A percentile compares a stretch with the other conserved stretches of the same genome.
Conservation (phyloP, 495 filamentous ascomycete genomes). For the Evernia prunastri region DNA sequence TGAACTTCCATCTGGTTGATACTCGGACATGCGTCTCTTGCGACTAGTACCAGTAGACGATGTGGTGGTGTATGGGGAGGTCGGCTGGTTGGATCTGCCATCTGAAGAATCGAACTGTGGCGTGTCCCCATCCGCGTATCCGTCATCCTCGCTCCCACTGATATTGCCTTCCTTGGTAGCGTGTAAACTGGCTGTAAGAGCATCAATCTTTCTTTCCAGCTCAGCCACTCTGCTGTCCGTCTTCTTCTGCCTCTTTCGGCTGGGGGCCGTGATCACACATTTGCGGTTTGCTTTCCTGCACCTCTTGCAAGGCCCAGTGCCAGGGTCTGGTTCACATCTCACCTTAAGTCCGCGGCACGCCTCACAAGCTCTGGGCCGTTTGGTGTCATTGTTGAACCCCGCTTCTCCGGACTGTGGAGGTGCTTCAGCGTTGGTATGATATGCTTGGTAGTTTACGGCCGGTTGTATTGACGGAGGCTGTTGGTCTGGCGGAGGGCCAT, state of each 20-base stretch:
- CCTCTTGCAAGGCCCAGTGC: constrained; percentile 67
- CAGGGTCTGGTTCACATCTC: constrained; percentile 69
- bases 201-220: constrained; percentile 91
- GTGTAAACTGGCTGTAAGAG: constrained; percentile 69
- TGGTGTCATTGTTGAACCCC: constrained; percentile 45
- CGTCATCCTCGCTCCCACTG: constrained; percentile 28
- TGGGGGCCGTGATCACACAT: constrained; percentile 78
- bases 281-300: constrained; percentile 75
- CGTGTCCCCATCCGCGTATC: constrained; percentile 29
- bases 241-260: constrained; percentile 86
- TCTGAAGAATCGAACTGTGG: constrained; percentile 11
- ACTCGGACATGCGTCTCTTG: constrained; percentile 17
- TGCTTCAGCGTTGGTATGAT: constrained; percentile 5
- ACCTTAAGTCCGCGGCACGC: constrained; percentile 87
- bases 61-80: constrained; percentile 11
- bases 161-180: constrained; percentile 41
- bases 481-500: constrained; percentile 8
- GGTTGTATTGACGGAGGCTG: constrained; percentile 18
- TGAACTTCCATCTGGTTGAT: constrained; percentile 8
- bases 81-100: constrained; percentile 8
- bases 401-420: neutral
- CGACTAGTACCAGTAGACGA: constrained; percentile 11
- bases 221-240: constrained; percentile 87
- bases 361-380: constrained; percentile 86
- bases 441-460: constrained; percentile 18